Base-by-base conservation (phyloP, 768 basidiomycete species). In the Vishniacozyma victoriae region DNA sequence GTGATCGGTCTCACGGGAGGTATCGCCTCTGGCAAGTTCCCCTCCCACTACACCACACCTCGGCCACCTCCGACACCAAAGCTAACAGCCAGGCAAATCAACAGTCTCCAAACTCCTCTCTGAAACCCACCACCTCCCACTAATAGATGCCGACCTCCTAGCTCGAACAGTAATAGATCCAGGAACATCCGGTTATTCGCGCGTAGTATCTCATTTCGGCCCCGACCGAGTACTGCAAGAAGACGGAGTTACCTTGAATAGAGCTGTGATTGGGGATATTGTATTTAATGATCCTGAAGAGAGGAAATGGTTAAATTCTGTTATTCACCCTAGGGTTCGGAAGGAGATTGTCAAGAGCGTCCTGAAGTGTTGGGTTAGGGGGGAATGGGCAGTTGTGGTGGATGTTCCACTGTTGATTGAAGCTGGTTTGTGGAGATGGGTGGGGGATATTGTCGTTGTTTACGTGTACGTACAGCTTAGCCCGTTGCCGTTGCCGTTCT, bases 1-100 rank as follows among this genome's bases (percentile, higher is more conserved):
- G 92, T 97, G 50, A 80, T 95, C 53, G 93, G 95, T 33, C 80
- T 99, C 18, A 96, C 93, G 23, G 95, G 95, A 6, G 89, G 92
- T 2, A 96, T 99, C 49, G 88, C 91, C 18, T 91, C 90, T 3
- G 75, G 72, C 71, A 25, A 41, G 54, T 36, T 12, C 46, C 39
- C 16, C 29, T 33, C 9, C n/a, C 19, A 14, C 24, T n/a, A 25
- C 16, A 11, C 45, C 18, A 31, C 11, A 35, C 15, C 31, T 19
- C 7, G 12, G 9, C 9, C 20, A 13, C 16, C 15, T 25, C 15
- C 18, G 31, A 25, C 29, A 5, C 15, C 5, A 15, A 27, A 35
- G 25, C 50, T 46, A n/a, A 26, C 26, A 5, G 20, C 27, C 25
- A 5, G 91, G 93, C 44, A 99, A 99, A 75, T 95, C 92, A 0